phyloP scores from a whole-genome alignment of 2,329 filamentous ascomycete genomes.

The Cordyceps tenuipes region DNA sequence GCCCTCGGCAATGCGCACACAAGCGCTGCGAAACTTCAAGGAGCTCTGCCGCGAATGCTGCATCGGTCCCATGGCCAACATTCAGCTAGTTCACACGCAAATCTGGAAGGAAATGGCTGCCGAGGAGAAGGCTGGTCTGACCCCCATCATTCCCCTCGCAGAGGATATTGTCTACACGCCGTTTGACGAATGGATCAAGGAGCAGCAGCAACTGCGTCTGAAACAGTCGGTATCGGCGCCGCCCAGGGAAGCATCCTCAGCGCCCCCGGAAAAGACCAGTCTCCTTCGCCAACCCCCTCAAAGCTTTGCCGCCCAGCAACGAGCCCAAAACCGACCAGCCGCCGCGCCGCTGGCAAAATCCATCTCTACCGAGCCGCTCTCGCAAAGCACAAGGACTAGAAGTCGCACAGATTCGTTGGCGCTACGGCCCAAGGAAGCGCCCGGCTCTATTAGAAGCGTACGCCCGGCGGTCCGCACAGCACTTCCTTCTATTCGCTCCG shows the following conservation, averaged over 20 bases:
- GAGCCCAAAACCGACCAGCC: constrained; percentile 44
- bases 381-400: constrained; percentile 24
- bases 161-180: constrained; percentile 56
- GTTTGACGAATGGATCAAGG: constrained; percentile 52
- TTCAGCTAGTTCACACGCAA: constrained; percentile 42
- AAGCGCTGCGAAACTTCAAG: constrained; percentile 44
- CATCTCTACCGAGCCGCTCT: constrained; percentile 18
- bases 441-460: constrained; percentile 6
- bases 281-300: constrained; percentile 48
- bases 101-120: constrained; percentile 59
- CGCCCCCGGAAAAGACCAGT: constrained; percentile 27
- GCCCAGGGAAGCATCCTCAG: constrained; percentile 13
- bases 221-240: constrained; percentile 23
- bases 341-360: constrained; percentile 19
- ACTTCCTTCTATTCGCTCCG: constrained; percentile 17
- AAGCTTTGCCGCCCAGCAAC: constrained; percentile 59
- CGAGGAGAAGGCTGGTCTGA: constrained; percentile 59
- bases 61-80: constrained; percentile 46
- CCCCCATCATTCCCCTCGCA: constrained; percentile 53
- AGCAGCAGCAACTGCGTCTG: constrained; percentile 36
- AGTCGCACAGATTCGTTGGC: constrained; percentile 15
- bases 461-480: constrained; percentile 5
- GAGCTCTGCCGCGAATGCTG: constrained; percentile 50
- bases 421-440: constrained; percentile 4
- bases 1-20: constrained; percentile 34